These are phyloP conservation scores for Tylopilus intermedius DNA, from an alignment of 768 basidiomycete genomes.

Conservation along the genomic window DNA sequence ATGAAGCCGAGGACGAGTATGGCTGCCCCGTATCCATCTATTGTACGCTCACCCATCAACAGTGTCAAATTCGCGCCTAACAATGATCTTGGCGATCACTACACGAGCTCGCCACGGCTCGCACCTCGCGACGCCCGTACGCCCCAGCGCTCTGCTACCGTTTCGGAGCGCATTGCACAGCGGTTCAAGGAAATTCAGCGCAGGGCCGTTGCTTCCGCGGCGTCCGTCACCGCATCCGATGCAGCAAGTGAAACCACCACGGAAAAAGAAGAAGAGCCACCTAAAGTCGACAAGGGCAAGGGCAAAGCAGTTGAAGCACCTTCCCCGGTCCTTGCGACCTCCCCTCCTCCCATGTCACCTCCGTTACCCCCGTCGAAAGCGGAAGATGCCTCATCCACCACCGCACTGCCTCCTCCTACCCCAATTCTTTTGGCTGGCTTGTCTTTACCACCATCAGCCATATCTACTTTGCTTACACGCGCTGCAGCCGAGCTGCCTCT, in stretches of 20 bases:
- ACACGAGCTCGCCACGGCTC: constrained; percentile 73
- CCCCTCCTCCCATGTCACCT: constrained; percentile 64
- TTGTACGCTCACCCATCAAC: constrained; percentile 11
- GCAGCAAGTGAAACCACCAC: constrained; percentile 21
- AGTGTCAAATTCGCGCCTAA: constrained; percentile 89
- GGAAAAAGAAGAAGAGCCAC: constrained; percentile 32
- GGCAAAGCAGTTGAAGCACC: constrained; percentile 52
- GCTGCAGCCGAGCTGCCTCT: constrained; percentile 71
- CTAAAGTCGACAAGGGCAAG: constrained; percentile 82
- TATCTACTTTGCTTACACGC: constrained; percentile 66
- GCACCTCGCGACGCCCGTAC: constrained; percentile 51
- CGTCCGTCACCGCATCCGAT: constrained; percentile 26
- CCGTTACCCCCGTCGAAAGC: constrained; percentile 42
- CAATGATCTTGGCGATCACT: constrained; percentile 58
- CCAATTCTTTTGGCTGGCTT: constrained; percentile 76
- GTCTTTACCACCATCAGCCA: constrained; percentile 53
- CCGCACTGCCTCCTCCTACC: constrained; percentile 38
- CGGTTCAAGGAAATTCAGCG: constrained; percentile 78
- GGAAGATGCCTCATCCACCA: constrained; percentile 34
- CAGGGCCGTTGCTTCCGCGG: constrained; percentile 36
- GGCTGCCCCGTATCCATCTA: constrained; percentile 27
- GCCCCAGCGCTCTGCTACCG: constrained; percentile 66
- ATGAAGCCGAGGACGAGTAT: constrained; percentile 93
- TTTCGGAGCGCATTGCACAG: constrained; percentile 81
- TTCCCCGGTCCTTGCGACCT: constrained; percentile 34